Evolutionary conservation across 2,329 filamentous ascomycete genomes (phyloP).

Genomic region (Talaromyces sp.): DNA sequence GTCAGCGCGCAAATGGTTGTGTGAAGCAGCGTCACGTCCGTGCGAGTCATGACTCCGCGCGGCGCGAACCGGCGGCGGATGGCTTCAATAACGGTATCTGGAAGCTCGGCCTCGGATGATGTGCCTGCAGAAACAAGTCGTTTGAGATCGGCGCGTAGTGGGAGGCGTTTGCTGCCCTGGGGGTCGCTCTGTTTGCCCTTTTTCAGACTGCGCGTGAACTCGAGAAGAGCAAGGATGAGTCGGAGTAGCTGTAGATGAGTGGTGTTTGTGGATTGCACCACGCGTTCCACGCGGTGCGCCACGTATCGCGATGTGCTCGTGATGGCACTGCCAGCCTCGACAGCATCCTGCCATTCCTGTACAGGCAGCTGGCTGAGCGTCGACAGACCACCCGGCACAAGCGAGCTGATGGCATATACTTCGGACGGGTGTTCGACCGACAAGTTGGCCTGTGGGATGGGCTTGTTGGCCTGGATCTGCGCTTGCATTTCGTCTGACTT

Average conservation of each 20-base stretch:
- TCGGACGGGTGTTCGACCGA: constrained; percentile 38
- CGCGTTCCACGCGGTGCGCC: constrained; percentile 34
- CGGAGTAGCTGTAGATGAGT: constrained; percentile 41
- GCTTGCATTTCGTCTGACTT: constrained; percentile 30
- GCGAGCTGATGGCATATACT: constrained; percentile 40
- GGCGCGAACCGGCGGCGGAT: constrained; percentile 40
- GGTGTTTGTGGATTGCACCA: constrained; percentile 34
- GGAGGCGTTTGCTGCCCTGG: constrained; percentile 36
- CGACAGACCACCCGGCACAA: constrained; percentile 37
- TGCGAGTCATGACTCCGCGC: constrained; percentile 25
- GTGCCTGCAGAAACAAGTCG: constrained; percentile 27
- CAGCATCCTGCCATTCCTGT: constrained; percentile 38
- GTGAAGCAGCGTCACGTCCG: constrained; percentile 39
- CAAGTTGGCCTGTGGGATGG: constrained; percentile 40
- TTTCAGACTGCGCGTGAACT: constrained; percentile 35
- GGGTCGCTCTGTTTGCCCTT: constrained; percentile 18
- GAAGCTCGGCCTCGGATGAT: constrained; percentile 19
- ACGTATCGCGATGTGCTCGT: constrained; percentile 41
- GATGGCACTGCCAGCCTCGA: constrained; percentile 30
- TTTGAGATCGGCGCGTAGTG: constrained; percentile 35
- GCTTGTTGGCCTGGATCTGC: constrained; percentile 42
- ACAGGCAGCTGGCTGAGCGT: constrained; percentile 40
- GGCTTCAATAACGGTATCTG: constrained; percentile 35
- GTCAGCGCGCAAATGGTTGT: constrained; percentile 43
- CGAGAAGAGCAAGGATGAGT: constrained; percentile 40